A percentile compares a stretch with the other conserved stretches of the same genome.
phyloP scores from a whole-genome alignment of 176 grass and related monocot genomes.

The Canna indica region DNA sequence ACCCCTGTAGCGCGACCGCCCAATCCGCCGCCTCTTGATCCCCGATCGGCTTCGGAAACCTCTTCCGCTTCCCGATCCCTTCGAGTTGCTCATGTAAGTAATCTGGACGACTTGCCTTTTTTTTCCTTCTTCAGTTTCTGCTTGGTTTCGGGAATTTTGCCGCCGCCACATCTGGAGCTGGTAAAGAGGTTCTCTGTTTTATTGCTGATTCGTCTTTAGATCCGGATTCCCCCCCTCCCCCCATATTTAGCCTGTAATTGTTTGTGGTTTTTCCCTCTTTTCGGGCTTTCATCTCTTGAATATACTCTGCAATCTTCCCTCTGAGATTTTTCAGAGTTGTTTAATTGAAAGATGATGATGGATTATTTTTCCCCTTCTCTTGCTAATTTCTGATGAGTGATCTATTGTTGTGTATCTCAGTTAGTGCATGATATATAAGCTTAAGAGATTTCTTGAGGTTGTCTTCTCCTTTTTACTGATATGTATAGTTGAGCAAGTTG shows the following conservation, averaged over 20 bases:
- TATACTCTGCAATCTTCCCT: neutral
- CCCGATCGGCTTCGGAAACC: conserved; percentile 1
- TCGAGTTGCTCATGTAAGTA: neutral
- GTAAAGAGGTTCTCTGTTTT: neutral
- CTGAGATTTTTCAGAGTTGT: neutral
- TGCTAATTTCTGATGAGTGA: neutral
- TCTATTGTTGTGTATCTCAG: neutral
- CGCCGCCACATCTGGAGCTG: neutral
- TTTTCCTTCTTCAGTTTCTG: too few relatives aligned
- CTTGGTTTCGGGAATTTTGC: neutral
- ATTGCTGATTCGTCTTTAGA: neutral
- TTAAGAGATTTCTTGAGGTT: too few relatives aligned
- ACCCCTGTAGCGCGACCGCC: too few relatives aligned
- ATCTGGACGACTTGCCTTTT: neutral
- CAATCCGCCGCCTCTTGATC: neutral
- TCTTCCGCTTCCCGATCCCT: neutral
- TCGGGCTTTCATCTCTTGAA: neutral
- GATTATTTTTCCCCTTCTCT: neutral
- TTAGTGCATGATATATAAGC: neutral
- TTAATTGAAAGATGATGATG: neutral
- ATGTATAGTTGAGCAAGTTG: neutral
- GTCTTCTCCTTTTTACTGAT: too few relatives aligned
- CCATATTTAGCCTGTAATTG: too few relatives aligned
- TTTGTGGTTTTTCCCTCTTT: too few relatives aligned
- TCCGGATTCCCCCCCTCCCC: neutral